Base-by-base conservation (phyloP, 768 basidiomycete genomes). In the Aureoboletus auriporus region DNA sequence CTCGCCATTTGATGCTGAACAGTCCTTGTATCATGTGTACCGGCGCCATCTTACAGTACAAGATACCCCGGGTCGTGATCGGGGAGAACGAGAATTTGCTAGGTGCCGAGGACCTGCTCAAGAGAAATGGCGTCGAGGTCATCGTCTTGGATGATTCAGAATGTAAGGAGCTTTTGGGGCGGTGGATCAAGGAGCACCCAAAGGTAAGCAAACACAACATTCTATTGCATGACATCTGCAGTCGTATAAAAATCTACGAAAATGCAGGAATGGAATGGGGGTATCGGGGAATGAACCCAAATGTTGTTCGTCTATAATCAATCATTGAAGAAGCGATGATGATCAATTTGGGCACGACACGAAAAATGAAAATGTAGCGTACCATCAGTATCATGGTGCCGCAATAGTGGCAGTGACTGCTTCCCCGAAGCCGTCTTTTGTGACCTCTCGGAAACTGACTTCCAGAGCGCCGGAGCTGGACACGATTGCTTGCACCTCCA, bases 1-100 rank as follows among this genome's bases (percentile, higher is more conserved):
- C 36, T 23, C 11, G 17, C 17, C 9, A 17, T 26, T 29, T 33
- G 29, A 12, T 27, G 28, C 36, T n/a, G 23, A 34, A 13, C 23
- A 79, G 78, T 38, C 84, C 84, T 2, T 85, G 84, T 56, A 73
- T 68, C 44, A 83, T 84, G 84, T 85, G 84, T 56, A 73, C 76
- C 1, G 83, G 82, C 8, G 76, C 82, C 1, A 77, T 82, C 23
- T 50, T 80, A n/a, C 68, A 84, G 9, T 84, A 82, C 65, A 76
- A 76, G 39, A 83, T 86, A 35, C 78, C 79, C 5, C 74, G 83
- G 6, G 76, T 84, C 8, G 82, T 86, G 10, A 78, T 86, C 40
- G 83, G 82, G 14, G 83, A 85, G 60, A 82, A 83, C 52, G 39
- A 51, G 14, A 84, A 71, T 33, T 80, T 76, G 55, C 51, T 73